Evolutionary conservation across 1,284 basidiomycete species (phyloP).

Genomic region (Heimioporus retisporus): DNA sequence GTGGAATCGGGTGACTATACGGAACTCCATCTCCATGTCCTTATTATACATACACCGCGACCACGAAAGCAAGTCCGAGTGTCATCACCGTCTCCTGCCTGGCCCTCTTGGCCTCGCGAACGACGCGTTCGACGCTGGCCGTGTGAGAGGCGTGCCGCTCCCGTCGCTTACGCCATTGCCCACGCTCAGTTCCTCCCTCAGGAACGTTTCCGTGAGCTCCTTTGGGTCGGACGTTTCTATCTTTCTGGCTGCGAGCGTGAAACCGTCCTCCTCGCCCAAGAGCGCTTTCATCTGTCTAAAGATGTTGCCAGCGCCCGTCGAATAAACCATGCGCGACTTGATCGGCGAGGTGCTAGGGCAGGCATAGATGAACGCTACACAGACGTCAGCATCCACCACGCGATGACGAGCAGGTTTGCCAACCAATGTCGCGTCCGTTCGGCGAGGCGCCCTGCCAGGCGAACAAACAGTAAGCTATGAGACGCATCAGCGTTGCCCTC

Average conservation of each 20-base stretch:
- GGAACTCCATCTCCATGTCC: not conserved
- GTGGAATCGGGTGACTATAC: conserved; percentile 12
- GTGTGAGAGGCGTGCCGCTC: conserved; percentile 14
- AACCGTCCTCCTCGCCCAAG: conserved; percentile 54
- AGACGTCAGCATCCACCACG: conserved; percentile 19
- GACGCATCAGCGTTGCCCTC: not conserved
- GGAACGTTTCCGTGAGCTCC: conserved; percentile 74
- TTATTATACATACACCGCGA: not conserved
- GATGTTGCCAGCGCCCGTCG: conserved; percentile 70
- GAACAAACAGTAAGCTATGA: conserved; percentile 76
- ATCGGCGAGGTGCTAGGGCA: conserved; percentile 85
- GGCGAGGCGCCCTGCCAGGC: conserved; percentile 69
- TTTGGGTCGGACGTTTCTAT: conserved; percentile 86
- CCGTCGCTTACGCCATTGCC: conserved; percentile 24
- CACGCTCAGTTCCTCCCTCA: conserved; percentile 68
- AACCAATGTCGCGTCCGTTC: conserved; percentile 66
- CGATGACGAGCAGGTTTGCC: conserved; percentile 25
- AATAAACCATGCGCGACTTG: conserved; percentile 90
- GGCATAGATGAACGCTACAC: conserved; percentile 86
- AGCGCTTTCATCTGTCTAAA: conserved; percentile 67
- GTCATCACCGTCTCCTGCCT: conserved; percentile 49
- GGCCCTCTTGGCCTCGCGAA: conserved; percentile 75
- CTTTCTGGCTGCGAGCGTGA: conserved; percentile 63
- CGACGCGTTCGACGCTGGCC: conserved; percentile 47
- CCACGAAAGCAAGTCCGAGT: not conserved